Percentiles rank a stretch among this genome's conserved stretches.
phyloP scores from a whole-genome alignment of 75 land plant species.

The Picea glauca region DNA sequence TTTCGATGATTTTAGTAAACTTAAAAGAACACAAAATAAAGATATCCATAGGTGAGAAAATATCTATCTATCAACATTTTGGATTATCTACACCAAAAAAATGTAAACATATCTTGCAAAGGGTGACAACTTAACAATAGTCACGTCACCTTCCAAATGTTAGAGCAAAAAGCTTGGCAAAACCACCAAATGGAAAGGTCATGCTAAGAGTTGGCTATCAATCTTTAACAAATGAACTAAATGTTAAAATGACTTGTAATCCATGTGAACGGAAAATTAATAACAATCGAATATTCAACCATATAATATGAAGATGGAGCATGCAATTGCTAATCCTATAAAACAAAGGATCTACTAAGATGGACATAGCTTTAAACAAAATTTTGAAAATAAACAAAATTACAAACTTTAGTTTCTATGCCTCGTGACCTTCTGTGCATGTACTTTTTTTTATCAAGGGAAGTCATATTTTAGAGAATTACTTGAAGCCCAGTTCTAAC shows the following conservation, averaged over 20 bases:
- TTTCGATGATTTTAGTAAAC: constrained; percentile 34
- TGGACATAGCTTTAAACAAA: not conserved
- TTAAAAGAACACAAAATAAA: not conserved
- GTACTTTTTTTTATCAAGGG: not conserved
- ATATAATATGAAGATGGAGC: not conserved
- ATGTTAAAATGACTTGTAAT: constrained; percentile 11
- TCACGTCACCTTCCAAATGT: constrained; percentile 49
- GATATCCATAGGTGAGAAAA: not conserved
- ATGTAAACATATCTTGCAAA: constrained; percentile 9
- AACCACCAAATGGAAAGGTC: constrained; percentile 29
- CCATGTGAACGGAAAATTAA: not conserved
- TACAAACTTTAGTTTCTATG: not conserved
- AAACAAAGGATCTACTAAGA: not conserved
- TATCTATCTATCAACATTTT: not conserved
- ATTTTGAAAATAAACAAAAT: not conserved
- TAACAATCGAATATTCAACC: not conserved
- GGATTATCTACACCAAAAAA: not conserved
- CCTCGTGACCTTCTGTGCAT: not conserved
- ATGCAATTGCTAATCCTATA: not conserved
- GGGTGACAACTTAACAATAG: constrained; percentile 34
- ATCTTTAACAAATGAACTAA: constrained; percentile 42
- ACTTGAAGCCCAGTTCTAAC: not conserved
- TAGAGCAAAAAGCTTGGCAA: constrained; percentile 40
- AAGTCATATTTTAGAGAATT: not conserved
- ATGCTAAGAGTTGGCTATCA: constrained; percentile 27